Percentiles rank a stretch among this genome's conserved stretches.
These are phyloP conservation scores for Tricholoma terreum DNA, from an alignment of 768 basidiomycete genomes.

Conservation along the genomic window DNA sequence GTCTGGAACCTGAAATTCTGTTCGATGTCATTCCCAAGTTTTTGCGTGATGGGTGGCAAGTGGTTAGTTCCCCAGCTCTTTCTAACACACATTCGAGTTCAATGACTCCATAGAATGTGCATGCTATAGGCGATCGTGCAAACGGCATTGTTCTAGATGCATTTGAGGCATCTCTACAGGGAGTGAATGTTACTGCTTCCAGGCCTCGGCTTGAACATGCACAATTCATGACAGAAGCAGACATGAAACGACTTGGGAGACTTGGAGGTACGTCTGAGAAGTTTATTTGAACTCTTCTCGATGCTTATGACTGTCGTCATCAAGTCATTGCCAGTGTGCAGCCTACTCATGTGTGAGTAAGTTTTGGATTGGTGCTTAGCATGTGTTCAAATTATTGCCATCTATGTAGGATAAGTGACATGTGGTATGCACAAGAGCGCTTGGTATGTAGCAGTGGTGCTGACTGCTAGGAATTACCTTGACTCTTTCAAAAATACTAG, in stretches of 20 bases:
- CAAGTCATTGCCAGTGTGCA: constrained; percentile 88
- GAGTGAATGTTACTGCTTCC: constrained; percentile 57
- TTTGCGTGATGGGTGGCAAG: constrained; percentile 85
- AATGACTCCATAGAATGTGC: constrained; percentile 61
- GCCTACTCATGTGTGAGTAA: constrained; percentile 79
- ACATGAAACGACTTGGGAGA: constrained; percentile 72
- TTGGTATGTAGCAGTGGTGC: constrained; percentile 45
- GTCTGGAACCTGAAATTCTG: constrained; percentile 60
- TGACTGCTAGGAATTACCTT: constrained; percentile 3
- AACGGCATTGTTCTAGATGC: constrained; percentile 82
- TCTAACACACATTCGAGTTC: not conserved
- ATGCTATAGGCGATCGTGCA: constrained; percentile 85
- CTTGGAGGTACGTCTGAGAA: constrained; percentile 61
- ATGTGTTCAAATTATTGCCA: not conserved
- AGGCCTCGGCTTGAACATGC: constrained; percentile 89
- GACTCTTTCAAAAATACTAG: constrained; percentile 29
- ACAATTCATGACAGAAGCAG: constrained; percentile 75
- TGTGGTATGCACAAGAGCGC: constrained; percentile 86
- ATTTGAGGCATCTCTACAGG: constrained; percentile 67
- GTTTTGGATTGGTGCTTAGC: not conserved
- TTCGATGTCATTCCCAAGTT: constrained; percentile 64
- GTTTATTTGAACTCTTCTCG: not conserved
- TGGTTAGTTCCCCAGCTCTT: constrained; percentile 47
- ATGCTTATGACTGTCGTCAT: not conserved
- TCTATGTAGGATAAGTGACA: constrained; percentile 66